Evolutionary conservation across 2,329 filamentous ascomycete genomes (phyloP), one percentile per base, ranked within the genome.

Genomic region (Aspergillus hortae): DNA sequence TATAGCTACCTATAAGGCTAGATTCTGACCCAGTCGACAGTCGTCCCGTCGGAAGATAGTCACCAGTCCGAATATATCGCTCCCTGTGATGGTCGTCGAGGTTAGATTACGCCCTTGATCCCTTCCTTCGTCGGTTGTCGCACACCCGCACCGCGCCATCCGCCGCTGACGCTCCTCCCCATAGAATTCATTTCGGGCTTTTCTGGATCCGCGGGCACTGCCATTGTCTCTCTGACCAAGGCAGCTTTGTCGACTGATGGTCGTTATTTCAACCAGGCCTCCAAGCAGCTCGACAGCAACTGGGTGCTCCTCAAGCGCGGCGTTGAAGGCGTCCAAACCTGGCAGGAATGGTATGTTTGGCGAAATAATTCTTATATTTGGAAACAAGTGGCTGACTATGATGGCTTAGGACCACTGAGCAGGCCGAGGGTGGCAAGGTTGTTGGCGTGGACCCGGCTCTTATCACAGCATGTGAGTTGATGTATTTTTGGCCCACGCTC

Each of bases 61-160:
- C 94, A 99, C 71, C 90, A 92, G 61, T 97, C 92, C 61, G 94
- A 99, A 76, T 99, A 99, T 73, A 96, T 96, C 71, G 94, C 94
- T 46, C 86, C 87, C n/a, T 96, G 90, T 69, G 94, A 99, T 77
- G 92, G 83, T 55, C 86, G 94, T 61, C 86, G 94, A 82, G 81
- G 82, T 84, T 61, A 71, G 69, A 54, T 54, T 54, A 11, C 49
- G 46, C 41, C 44, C 48, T 43, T 45, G 30, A 44, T 32, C 33
- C 35, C 46, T 32, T 44, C 49, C 50, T 32, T 44, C 50, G 50
- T 45, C 27, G 44, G 49, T 49, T 9, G 11, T 23, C 43, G 33
- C 46, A 46, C 45, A 38, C 44, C 57, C 59, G 19, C 40, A n/a
- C 15, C 2, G 6, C 17, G 11, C 15, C 15, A 44, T 36, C 41